Evolutionary conservation across 306 rosid genomes (phyloP), one percentile per base, ranked within the genome.

Genomic region (Dryas drummondii): DNA sequence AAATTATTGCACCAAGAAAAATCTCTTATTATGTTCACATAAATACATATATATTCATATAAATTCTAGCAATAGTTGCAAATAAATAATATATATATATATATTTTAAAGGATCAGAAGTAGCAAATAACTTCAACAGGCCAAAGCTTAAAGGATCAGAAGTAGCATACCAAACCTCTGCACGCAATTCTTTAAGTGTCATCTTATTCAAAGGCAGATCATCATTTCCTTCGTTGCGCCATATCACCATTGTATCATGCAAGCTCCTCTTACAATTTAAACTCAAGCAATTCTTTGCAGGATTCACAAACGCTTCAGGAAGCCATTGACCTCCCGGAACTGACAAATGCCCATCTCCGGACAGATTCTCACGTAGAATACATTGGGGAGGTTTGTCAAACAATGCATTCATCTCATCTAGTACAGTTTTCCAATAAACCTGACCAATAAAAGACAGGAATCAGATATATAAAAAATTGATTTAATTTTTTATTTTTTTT

Each of bases 281-380:
- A 79, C 58, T 75, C 68, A 92, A 86, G 80, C 99, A 94, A 84
- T 86, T 88, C 57, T 85, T 78, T 41, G 97, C 98, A 7, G 97
- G 91, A 82, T 94, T 94, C 65, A 90, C 58, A 41, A 68, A 85
- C 11, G 97, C 98, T 85, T 93, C 90, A 16, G 97, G 96, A 74
- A 94, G 96, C 97, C 98, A 94, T 74, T 86, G 85, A 64, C 93
- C 96, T 67, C 93, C 92, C 9, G 93, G 91, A 72, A 75, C 54
- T 10, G 87, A 68, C 17, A 70, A 63, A 8, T 79, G 76, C 74
- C 63, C 75, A 16, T 84, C 88, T n/a, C 81, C 79, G 12, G 83
- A 26, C 27, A 69, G 42, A 67, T 77, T 59, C 71, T 88, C 91
- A 22, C 71, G 81, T 60, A 94, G 78, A 83, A 94, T 90, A 70